These are phyloP conservation scores for Colletotrichum sp. DNA, from an alignment of 2,329 filamentous ascomycete species.

Conservation along the genomic window DNA sequence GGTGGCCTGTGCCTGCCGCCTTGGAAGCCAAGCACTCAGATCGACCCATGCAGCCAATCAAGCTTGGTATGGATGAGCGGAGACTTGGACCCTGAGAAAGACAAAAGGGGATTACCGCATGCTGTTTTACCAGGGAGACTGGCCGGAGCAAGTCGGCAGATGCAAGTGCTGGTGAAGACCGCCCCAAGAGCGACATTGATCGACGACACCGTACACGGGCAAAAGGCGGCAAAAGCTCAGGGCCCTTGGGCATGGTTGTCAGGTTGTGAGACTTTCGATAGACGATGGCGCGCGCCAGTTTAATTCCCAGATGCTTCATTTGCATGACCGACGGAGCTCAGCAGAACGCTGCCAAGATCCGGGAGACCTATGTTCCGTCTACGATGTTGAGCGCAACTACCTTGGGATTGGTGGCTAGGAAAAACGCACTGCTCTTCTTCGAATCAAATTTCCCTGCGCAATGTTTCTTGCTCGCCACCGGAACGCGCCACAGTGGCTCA, in stretches of 20 bases:
- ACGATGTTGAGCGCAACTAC: background rate
- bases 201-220: background rate
- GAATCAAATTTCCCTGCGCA: background rate
- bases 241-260: background rate
- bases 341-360: background rate
- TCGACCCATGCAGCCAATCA: constrained; percentile 7
- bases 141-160: background rate
- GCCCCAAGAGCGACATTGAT: background rate
- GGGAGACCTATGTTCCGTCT: background rate
- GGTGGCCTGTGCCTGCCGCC: constrained; percentile 3
- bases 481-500: background rate
- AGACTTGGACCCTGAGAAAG: constrained; percentile 12
- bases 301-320: background rate
- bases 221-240: background rate
- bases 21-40: constrained; percentile 6
- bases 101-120: background rate
- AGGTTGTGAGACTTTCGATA: background rate
- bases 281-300: background rate
- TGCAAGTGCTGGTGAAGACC: background rate
- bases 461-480: background rate
- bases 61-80: background rate
- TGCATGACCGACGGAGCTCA: background rate
- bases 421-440: background rate
- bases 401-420: background rate
- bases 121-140: background rate